phyloP scores from a whole-genome alignment of 2,329 filamentous ascomycete genomes.

The Colletotrichum melonis region DNA sequence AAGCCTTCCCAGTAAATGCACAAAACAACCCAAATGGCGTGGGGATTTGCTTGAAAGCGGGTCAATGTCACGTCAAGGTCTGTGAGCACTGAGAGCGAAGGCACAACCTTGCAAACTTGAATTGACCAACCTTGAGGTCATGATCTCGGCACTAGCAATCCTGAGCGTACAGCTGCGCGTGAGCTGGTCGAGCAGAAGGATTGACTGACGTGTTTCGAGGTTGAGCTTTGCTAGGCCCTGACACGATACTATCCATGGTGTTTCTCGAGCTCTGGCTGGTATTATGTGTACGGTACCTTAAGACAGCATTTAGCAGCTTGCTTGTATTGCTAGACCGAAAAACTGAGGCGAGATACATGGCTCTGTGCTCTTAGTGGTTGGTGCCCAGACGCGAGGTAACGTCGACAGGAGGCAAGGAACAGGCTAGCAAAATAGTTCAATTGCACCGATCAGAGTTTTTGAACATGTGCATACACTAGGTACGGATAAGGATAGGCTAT shows the following conservation, averaged over 20 bases:
- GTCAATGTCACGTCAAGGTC: constrained; percentile 18
- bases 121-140: neutral
- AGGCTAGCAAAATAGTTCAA: constrained; percentile 17
- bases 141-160: neutral
- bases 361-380: neutral
- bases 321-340: neutral
- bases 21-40: neutral
- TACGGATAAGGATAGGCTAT: neutral
- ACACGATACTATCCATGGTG: neutral
- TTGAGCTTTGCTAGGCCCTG: neutral
- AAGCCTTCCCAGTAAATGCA: neutral
- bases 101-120: neutral
- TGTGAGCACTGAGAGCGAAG: neutral
- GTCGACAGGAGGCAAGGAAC: constrained; percentile 1
- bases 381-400: neutral
- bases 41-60: constrained; percentile 16
- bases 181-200: neutral
- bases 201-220: neutral
- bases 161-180: neutral
- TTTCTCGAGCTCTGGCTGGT: neutral
- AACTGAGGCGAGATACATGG: neutral
- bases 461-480: neutral
- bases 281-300: too few species aligned
- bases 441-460: neutral
- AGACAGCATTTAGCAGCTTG: neutral